These are phyloP conservation scores for Apiotrichum sp. DNA, from an alignment of 1,284 basidiomycete species.

Conservation along the genomic window DNA sequence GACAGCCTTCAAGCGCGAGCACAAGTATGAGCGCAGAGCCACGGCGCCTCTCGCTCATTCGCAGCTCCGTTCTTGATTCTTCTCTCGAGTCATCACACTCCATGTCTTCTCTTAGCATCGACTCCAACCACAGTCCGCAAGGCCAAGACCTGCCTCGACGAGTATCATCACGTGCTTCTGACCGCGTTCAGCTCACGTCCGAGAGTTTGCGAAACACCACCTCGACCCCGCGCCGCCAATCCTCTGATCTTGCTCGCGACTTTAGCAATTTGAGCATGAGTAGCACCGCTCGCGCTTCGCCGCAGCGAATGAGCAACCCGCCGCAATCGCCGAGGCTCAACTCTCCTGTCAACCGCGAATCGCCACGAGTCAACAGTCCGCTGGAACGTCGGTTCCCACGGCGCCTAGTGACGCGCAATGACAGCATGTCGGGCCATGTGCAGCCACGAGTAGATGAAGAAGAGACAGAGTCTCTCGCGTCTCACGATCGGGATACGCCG, in stretches of 20 bases:
- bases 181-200: not conserved
- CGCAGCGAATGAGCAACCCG: constrained; percentile 1
- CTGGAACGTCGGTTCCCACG: constrained; percentile 15
- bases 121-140: constrained; percentile 17
- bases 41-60: not conserved
- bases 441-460: constrained; percentile 8
- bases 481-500: not conserved
- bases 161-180: constrained; percentile 1
- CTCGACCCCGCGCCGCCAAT: constrained; percentile 1
- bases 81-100: not conserved
- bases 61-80: not conserved
- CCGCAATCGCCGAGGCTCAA: not conserved
- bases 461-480: not conserved
- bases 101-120: constrained; percentile 17
- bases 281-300: not conserved
- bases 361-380: not conserved
- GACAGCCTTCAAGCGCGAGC: too few relatives aligned
- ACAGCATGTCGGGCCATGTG: constrained; percentile 3
- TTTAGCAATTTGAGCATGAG: not conserved
- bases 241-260: constrained; percentile 7
- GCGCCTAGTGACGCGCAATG: constrained; percentile 4
- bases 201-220: not conserved
- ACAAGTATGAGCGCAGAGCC: not conserved
- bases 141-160: not conserved
- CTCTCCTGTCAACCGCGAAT: not conserved